These are phyloP conservation scores for Camellia granthamiana DNA, from an alignment of 148 eudicot species.

Conservation along the genomic window DNA sequence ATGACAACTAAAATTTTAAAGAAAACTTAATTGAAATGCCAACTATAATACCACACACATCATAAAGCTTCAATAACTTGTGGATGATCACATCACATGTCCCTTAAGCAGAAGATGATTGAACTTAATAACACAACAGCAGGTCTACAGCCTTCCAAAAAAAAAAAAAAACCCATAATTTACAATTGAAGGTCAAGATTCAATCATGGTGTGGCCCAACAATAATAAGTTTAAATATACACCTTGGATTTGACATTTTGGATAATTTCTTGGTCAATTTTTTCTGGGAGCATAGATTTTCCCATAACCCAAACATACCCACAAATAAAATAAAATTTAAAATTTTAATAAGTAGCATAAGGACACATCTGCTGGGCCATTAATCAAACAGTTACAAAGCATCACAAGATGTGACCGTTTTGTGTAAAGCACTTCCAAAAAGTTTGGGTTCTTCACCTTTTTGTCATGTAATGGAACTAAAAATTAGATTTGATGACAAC, in stretches of 20 bases:
- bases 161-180: too few relatives aligned
- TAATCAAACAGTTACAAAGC: constrained; percentile 2
- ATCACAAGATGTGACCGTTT: not conserved
- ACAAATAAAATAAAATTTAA: too few relatives aligned
- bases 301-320: not conserved
- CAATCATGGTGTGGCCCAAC: too few relatives aligned
- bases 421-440: too few relatives aligned
- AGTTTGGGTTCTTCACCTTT: not conserved
- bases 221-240: too few relatives aligned
- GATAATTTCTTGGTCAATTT: too few relatives aligned
- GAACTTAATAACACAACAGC: too few relatives aligned
- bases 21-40: not conserved
- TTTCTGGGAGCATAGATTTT: too few relatives aligned
- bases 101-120: not conserved
- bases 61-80: not conserved
- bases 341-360: not conserved
- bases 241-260: too few relatives aligned
- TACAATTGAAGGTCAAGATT: too few relatives aligned
- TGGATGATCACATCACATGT: not conserved
- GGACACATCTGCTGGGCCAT: not conserved
- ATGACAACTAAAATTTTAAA: too few relatives aligned
- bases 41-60: not conserved
- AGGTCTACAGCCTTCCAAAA: too few relatives aligned
- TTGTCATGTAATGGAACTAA: not conserved
- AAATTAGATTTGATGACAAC: not conserved